Conservation (phyloP, 495 filamentous ascomycete species). For the Bryoglossum gracile region DNA sequence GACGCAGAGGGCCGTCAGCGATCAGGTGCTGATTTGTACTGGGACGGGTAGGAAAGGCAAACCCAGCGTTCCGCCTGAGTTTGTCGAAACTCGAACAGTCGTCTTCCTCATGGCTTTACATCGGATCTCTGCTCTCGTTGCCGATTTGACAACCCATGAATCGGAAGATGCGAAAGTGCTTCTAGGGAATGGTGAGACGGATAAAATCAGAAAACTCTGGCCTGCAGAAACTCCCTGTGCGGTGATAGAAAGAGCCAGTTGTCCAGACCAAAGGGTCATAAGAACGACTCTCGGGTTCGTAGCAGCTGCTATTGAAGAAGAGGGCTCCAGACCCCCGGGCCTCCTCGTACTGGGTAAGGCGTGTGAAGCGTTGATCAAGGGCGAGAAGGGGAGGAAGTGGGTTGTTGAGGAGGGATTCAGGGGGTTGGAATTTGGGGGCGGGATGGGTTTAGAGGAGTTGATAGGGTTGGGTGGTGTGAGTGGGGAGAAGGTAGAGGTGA, state of each 20-base stretch:
- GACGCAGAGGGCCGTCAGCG: conserved; percentile 83
- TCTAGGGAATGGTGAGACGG: conserved; percentile 31
- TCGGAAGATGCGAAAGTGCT: conserved; percentile 30
- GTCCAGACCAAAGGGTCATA: conserved; percentile 88
- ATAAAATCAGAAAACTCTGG: conserved; percentile 33
- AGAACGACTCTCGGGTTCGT: conserved; percentile 76
- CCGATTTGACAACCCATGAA: conserved; percentile 46
- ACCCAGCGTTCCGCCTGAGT: conserved; percentile 71
- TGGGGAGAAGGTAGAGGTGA: conserved; percentile 10
- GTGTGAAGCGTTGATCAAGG: conserved; percentile 65
- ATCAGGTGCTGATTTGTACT: conserved; percentile 90
- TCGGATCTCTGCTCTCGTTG: conserved; percentile 64
- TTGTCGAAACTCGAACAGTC: conserved; percentile 67
- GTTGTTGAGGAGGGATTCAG: conserved; percentile 84
- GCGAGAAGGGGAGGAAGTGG: conserved; percentile 56
- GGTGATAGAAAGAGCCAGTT: conserved; percentile 89
- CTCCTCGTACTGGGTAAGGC: conserved; percentile 81
- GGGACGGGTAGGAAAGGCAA: conserved; percentile 92
- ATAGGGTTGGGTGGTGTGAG: conserved; percentile 13
- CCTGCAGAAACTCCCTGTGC: conserved; percentile 69
- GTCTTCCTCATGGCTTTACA: conserved; percentile 97
- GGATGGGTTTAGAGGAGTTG: conserved; percentile 27
- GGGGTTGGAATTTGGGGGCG: conserved; percentile 43
- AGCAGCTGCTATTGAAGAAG: conserved; percentile 75
- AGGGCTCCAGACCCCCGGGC: conserved; percentile 84